Evolutionary conservation across 1,139 yeast species (phyloP).

Genomic region (Nakaseomyces glabratus): DNA sequence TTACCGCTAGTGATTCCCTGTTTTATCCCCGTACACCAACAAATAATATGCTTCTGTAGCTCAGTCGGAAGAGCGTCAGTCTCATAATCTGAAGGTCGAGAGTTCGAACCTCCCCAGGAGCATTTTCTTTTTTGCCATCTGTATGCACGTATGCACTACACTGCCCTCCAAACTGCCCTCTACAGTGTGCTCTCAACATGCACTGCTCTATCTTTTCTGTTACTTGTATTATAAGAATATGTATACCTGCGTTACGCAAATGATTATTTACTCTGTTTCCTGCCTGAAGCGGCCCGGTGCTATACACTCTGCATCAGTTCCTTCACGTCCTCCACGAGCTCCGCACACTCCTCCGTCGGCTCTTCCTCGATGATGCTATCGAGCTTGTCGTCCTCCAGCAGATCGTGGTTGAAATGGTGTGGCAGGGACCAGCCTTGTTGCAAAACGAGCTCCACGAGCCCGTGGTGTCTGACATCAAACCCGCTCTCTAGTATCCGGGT

Average conservation of each 20-base stretch:
- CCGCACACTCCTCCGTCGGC: neutral
- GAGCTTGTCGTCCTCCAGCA: neutral
- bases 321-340: neutral
- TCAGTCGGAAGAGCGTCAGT: constrained; percentile 43
- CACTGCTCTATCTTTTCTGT: neutral
- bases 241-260: neutral
- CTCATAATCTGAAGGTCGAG: constrained; percentile 43
- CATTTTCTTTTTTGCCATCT: constrained; percentile 12
- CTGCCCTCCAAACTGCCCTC: neutral
- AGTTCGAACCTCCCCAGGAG: constrained; percentile 29
- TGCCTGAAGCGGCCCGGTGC: too few relatives aligned
- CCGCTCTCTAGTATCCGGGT: constrained; percentile 18
- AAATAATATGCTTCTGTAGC: constrained; percentile 32
- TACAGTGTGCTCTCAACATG: neutral
- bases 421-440: constrained; percentile 24
- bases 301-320: neutral
- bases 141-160: too few relatives aligned
- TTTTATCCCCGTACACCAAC: constrained; percentile 11
- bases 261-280: too few relatives aligned
- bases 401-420: constrained; percentile 13
- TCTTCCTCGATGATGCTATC: neutral
- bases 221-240: neutral
- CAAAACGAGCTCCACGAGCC: constrained; percentile 16
- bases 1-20: too few relatives aligned
- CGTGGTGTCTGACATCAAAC: constrained; percentile 18